Base-by-base conservation (phyloP, 208 protist genomes). In the Leishmania aethiopica region DNA sequence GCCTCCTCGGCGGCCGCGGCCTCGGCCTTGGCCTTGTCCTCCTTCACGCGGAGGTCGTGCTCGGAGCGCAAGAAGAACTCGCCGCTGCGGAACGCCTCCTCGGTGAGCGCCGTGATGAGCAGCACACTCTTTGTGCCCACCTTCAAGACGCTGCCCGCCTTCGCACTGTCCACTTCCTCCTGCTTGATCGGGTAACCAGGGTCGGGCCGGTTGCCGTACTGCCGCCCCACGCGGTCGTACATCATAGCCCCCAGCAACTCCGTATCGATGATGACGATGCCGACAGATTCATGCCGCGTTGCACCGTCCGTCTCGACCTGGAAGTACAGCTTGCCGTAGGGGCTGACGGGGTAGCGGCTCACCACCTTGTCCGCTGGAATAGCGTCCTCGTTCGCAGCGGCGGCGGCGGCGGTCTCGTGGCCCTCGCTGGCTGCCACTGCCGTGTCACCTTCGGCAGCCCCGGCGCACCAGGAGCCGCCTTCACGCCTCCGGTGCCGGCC, bases 51-150 rank as follows among this genome's bases (percentile, higher is more conserved):
- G 75, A 91, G 79, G 74, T 96, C 86, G 82, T 96, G 92, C 88
- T 98, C 92, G 7, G 89, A 91, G 75, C 91, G 87, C 28, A 98
- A 86, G 77, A 98, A 98, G 78, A 98, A 98, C 86, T 95, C 91
- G 17, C 95, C 95, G 75, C 93, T 95, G 35, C 94, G 92, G 77
- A 97, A 98, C 5, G 86, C 81, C 40, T 97, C 94, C 78, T 98
- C 95, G 35, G 83, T 80, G 40, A 98, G 84, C 15, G 94, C 95
- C 17, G 93, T 96, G 75, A 96, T 88, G 57, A 97, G 86, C 76
- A 93, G 86, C 59, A 96, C 92, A 25, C 19, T 79, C 85, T 96
- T 96, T 4, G 82, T 45, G 25, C 93, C 93, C n/a, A 98, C 89
- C 75, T 91, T 90, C 40, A 98, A 72, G n/a, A 81, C 86, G 67